Base-by-base conservation (phyloP, 805 yeast genomes). In the Lipomyces yamanashiensis region DNA sequence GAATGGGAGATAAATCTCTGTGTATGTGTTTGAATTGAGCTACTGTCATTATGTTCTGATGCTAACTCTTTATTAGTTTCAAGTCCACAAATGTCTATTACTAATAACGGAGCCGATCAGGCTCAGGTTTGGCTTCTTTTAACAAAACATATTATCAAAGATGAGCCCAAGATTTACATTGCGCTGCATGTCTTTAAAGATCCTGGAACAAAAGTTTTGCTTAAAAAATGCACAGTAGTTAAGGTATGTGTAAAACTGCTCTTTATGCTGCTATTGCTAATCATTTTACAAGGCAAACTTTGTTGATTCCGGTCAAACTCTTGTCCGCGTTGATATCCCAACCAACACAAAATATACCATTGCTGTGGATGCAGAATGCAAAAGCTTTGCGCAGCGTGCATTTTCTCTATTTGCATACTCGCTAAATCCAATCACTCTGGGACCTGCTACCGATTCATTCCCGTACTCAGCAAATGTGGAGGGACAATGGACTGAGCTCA, bases 401-500 rank as follows among this genome's bases (percentile, higher is more conserved):
- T 66, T 66, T 40, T 59, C 69, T 1, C 50, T 66, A 0, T 66
- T 62, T 37, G 36, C 62, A 19, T 63, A 66, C 43, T 61, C 68
- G 33, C 48, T 63, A 10, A 8, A 23, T n/a, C 67, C 62, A 3
- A 34, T 66, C 6, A 12, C 34, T 21, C 39, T 59, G 10, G 37
- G 12, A 4, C 23, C 54, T 4, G 67, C 55, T 8, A 33, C 9
- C 12, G 52, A 59, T 8, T 54, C 13, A 15, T 55, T 41, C 12
- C 43, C 52, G 15, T 13, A 44, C 19, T 7, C 23, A 1, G 39
- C n/a, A 7, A 58, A 23, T 12, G 47, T 47, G 2, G 19, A 34
- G n/a, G 64, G 64, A 8, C 58, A 63, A 39, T 66, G 69, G 69
- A 66, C 67, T 0, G 67, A 63, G 37, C 47, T 61, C 12, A 41